These are phyloP conservation scores for Cystofilobasidium macerans DNA, from an alignment of 768 basidiomycete species.

Conservation along the genomic window DNA sequence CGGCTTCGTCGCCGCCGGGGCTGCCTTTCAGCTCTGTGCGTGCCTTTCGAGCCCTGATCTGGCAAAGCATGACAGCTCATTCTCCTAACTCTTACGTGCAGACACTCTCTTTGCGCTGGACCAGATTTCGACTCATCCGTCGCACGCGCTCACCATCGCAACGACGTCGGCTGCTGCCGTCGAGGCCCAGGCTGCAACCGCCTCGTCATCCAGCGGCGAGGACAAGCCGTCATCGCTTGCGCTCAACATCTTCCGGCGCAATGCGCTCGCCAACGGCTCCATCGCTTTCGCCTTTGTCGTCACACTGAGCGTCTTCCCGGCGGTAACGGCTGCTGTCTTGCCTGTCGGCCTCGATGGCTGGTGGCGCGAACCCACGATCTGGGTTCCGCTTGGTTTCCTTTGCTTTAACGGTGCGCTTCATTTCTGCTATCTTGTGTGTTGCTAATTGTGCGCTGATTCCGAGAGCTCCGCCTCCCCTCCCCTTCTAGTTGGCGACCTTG, in stretches of 20 bases:
- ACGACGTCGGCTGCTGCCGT: not conserved
- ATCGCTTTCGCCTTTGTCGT: slow-evolving; percentile 6
- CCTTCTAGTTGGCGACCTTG: slow-evolving; percentile 4
- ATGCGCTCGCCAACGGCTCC: slow-evolving; percentile 10
- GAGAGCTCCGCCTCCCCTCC: not conserved
- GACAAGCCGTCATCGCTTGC: too few relatives aligned
- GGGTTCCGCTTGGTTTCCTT: slow-evolving; percentile 19
- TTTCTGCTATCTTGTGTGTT: too few relatives aligned
- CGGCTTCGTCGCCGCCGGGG: not conserved
- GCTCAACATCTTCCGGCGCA: not conserved
- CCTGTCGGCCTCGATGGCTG: not conserved
- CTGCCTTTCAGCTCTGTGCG: not conserved
- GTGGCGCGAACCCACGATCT: slow-evolving; percentile 6
- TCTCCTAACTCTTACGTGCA: not conserved
- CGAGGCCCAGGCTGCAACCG: not conserved
- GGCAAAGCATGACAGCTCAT: not conserved
- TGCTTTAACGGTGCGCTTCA: slow-evolving; percentile 18
- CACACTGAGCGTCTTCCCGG: slow-evolving; percentile 19
- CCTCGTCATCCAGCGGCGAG: too few relatives aligned
- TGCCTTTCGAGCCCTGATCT: not conserved
- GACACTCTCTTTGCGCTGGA: not conserved
- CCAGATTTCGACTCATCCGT: not conserved
- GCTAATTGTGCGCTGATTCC: not conserved
- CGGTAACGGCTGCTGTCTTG: slow-evolving; percentile 10
- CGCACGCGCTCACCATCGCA: not conserved